phyloP scores from a whole-genome alignment of 2,329 filamentous ascomycete species.

The Aspergillus sp. region DNA sequence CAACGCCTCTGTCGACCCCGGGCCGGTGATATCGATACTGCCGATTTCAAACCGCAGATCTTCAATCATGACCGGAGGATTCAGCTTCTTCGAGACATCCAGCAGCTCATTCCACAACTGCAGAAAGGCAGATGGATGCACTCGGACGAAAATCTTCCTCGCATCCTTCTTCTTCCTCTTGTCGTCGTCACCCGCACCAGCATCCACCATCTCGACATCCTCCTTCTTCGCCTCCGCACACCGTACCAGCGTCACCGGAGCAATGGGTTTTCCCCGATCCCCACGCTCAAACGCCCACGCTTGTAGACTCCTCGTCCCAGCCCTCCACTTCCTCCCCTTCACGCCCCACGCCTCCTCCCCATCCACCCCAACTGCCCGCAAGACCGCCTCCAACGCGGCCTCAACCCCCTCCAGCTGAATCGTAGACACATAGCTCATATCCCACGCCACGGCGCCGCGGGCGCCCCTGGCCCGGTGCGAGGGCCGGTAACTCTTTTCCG shows the following conservation, averaged over 20 bases:
- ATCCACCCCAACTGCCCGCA: slow-evolving; percentile 64
- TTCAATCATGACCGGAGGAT: slow-evolving; percentile 60
- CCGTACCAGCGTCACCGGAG: slow-evolving; percentile 75
- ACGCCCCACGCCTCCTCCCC: slow-evolving; percentile 60
- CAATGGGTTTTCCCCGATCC: slow-evolving; percentile 58
- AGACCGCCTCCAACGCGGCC: slow-evolving; percentile 62
- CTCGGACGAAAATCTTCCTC: slow-evolving; percentile 64
- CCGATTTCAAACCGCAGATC: slow-evolving; percentile 71
- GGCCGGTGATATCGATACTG: slow-evolving; percentile 68
- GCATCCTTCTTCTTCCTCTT: slow-evolving; percentile 35
- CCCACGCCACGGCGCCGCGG: slow-evolving; percentile 81
- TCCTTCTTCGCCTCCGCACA: slow-evolving; percentile 47
- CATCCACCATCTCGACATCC: slow-evolving; percentile 38
- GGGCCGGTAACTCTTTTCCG: slow-evolving; percentile 83
- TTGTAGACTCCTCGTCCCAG: slow-evolving; percentile 57
- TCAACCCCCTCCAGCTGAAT: slow-evolving; percentile 71
- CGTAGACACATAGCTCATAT: slow-evolving; percentile 90
- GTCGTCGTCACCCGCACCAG: slow-evolving; percentile 16
- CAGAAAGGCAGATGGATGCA: slow-evolving; percentile 76
- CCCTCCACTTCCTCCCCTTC: slow-evolving; percentile 69
- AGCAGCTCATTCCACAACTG: slow-evolving; percentile 64
- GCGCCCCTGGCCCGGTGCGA: slow-evolving; percentile 77
- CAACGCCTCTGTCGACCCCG: slow-evolving; percentile 76
- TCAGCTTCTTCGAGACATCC: slow-evolving; percentile 59
- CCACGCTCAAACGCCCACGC: slow-evolving; percentile 60